Evolutionary conservation across 305 asterid species (phyloP), one percentile per base, ranked within the genome.

Genomic region (Rubia balearica): DNA sequence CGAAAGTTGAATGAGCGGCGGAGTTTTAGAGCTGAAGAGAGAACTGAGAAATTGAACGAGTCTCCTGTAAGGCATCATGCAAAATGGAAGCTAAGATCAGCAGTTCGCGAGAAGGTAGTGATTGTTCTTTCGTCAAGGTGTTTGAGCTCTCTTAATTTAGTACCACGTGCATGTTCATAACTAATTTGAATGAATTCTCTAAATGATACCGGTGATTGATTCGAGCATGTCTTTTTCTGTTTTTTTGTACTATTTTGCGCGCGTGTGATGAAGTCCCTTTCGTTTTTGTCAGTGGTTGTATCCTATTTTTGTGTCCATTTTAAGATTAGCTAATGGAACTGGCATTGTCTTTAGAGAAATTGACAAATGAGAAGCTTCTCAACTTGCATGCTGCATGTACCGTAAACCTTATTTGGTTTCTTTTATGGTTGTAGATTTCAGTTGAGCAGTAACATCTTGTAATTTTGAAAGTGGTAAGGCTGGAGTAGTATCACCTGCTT

Each of bases 281-380:
- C 16, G 13, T 48, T 68, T 16, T 48, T 21, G 27, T 24, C 27
- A 24, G 27, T 69, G 46, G 61, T 59, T 4, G 42, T 40, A 19
- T 55, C 7, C 11, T 53, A 3, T n/a, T 24, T 24, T 55, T 5
- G 2, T 40, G 41, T 40, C 16, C 63, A 57, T 17, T 10, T 19
- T 7, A 57, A 40, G 41, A 14, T 70, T 40, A 56, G 10, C 19
- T 70, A 9, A 91, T 91, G 96, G 97, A 91, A 80, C 84, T 91
- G 68, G 95, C 95, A 9, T 70, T 89, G 73, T 86, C 95, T 61
- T 71, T 89, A 69, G 97, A 89, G 85, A 91, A 91, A 82, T 72
- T 91, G 85, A 83, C 87, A 5, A 91, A 88, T 53, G 95, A 91
- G 80, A 89, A 86, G 78, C 97, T 91, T 77, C 83, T 91, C 64